Conservation (phyloP, 1,284 basidiomycete genomes). For the Fomitopsis pinicola region DNA sequence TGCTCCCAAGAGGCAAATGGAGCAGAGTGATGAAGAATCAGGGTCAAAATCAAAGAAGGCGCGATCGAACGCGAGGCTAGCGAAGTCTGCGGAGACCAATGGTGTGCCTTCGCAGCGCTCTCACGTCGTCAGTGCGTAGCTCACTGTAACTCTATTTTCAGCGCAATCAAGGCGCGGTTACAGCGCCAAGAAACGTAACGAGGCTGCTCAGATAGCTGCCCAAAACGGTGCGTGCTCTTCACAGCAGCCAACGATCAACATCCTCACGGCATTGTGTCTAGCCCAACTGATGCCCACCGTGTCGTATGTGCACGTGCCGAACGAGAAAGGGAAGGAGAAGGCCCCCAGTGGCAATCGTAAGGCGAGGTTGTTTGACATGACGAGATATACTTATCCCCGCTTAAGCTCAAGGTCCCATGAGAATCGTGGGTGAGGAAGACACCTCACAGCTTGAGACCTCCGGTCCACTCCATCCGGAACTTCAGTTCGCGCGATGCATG, state of each 20-base stretch:
- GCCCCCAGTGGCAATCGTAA: constrained; percentile 31
- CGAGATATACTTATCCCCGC: constrained; percentile 1
- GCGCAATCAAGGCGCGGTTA: constrained; percentile 58
- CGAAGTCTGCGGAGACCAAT: constrained; percentile 28
- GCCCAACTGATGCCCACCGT: constrained; percentile 45
- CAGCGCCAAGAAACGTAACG: constrained; percentile 63
- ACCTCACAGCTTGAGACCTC: constrained; percentile 15
- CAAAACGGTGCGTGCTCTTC: constrained; percentile 38
- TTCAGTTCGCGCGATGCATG: constrained; percentile 77
- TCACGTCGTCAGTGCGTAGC: constrained; percentile 9
- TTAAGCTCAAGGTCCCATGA: constrained; percentile 17
- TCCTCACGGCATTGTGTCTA: constrained; percentile 22
- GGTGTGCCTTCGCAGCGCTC: constrained; percentile 21
- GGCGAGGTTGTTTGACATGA: constrained; percentile 14
- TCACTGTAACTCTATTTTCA: constrained; percentile 14
- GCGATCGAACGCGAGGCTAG: constrained; percentile 26
- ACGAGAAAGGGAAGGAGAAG: constrained; percentile 43
- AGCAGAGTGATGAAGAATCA: constrained; percentile 32
- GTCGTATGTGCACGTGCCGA: constrained; percentile 34
- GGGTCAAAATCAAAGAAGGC: constrained; percentile 38
- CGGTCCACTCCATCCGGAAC: constrained; percentile 44
- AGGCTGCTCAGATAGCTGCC: constrained; percentile 47
- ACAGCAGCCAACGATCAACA: background rate
- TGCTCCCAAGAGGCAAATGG: constrained; percentile 33
- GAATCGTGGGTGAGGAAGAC: constrained; percentile 21